phyloP scores from a whole-genome alignment of 2,329 filamentous ascomycete genomes.

The Dryadomyces quercus-mongolicae region DNA sequence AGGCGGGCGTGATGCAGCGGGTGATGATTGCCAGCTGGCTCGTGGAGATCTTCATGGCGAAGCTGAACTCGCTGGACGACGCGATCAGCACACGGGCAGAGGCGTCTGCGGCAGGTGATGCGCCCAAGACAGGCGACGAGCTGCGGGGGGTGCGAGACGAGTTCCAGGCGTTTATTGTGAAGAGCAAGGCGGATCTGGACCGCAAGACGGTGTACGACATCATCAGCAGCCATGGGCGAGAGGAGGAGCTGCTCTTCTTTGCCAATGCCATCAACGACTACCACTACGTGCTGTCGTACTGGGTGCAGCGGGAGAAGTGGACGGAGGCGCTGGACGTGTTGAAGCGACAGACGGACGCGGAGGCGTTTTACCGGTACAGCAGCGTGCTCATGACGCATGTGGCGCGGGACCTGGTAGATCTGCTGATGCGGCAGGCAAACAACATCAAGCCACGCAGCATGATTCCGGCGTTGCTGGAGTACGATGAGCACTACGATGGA shows the following conservation, averaged over 20 bases:
- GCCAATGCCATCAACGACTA: slow-evolving; percentile 83
- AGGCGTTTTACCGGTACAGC: slow-evolving; percentile 93
- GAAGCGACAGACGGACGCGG: slow-evolving; percentile 83
- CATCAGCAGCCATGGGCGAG: slow-evolving; percentile 87
- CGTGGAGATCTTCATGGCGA: slow-evolving; percentile 93
- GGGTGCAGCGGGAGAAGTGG: slow-evolving; percentile 94
- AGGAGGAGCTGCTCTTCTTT: slow-evolving; percentile 85
- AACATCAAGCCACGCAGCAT: slow-evolving; percentile 77
- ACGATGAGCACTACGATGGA: slow-evolving; percentile 67
- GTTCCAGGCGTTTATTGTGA: slow-evolving; percentile 77
- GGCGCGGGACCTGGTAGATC: slow-evolving; percentile 78
- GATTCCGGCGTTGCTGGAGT: slow-evolving; percentile 87
- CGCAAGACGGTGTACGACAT: slow-evolving; percentile 89
- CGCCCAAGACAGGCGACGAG: slow-evolving; percentile 54
- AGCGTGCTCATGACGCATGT: slow-evolving; percentile 91
- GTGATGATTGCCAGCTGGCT: slow-evolving; percentile 95
- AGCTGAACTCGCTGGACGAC: slow-evolving; percentile 88
- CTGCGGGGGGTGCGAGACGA: slow-evolving; percentile 61
- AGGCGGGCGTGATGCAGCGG: slow-evolving; percentile 77
- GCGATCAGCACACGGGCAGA: slow-evolving; percentile 84
- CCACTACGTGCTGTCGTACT: slow-evolving; percentile 91
- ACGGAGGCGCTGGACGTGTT: slow-evolving; percentile 73
- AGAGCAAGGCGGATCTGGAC: slow-evolving; percentile 79
- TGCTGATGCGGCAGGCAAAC: slow-evolving; percentile 77
- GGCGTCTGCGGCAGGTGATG: slow-evolving; percentile 50